Evolutionary conservation across 2,329 filamentous ascomycete species (phyloP).

Genomic region (Botryotinia calthae): DNA sequence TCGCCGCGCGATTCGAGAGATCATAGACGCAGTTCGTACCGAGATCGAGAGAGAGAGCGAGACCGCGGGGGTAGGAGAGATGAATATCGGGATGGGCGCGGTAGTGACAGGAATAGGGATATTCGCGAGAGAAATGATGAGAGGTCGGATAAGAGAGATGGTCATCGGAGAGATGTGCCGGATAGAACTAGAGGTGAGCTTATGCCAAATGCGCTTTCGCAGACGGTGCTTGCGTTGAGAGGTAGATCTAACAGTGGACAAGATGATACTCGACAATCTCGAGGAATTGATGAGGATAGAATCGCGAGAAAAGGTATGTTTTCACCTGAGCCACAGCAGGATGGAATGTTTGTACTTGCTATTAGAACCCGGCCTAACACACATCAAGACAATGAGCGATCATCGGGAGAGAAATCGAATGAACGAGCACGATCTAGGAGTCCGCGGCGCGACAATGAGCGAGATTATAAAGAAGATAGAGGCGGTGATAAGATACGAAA

Average conservation of each 20-base stretch:
- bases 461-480: slow-evolving; percentile 22
- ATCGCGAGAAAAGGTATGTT: slow-evolving; percentile 22
- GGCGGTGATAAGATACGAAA: slow-evolving; percentile 22
- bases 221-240: slow-evolving; percentile 18
- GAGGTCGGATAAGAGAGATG: slow-evolving; percentile 27
- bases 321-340: background rate
- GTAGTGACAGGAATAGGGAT: slow-evolving; percentile 28
- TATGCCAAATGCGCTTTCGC: slow-evolving; percentile 10
- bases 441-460: slow-evolving; percentile 22
- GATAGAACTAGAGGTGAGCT: slow-evolving; percentile 21
- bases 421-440: slow-evolving; percentile 28
- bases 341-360: slow-evolving; percentile 2
- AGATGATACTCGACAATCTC: slow-evolving; percentile 3
- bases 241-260: slow-evolving; percentile 20
- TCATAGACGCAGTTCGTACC: slow-evolving; percentile 26
- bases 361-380: slow-evolving; percentile 23
- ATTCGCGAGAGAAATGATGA: slow-evolving; percentile 22
- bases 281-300: slow-evolving; percentile 12
- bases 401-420: slow-evolving; percentile 25
- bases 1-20: slow-evolving; percentile 33
- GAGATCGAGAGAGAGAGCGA: slow-evolving; percentile 43
- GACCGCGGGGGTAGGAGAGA: slow-evolving; percentile 29
- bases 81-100: slow-evolving; percentile 29
- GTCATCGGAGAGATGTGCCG: slow-evolving; percentile 7
- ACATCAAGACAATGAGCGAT: slow-evolving; percentile 29